Base-by-base conservation (phyloP, 306 rosid species). In the Cajanus cajan region DNA sequence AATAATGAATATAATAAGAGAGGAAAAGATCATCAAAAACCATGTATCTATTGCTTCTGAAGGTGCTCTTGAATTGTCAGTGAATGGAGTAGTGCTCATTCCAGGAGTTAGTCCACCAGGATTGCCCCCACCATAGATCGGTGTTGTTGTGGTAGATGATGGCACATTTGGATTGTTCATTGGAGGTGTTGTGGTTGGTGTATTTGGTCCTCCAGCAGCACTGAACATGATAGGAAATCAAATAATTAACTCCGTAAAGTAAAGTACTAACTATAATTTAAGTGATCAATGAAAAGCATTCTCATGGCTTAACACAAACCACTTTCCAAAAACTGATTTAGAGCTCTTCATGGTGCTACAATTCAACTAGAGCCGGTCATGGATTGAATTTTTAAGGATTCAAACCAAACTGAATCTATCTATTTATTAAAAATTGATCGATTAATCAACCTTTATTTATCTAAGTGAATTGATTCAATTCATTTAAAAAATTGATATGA, bases 181-280 rank as follows among this genome's bases (percentile, higher is more conserved):
- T 10, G 89, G 52, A 40, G 74, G 44, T 13, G 89, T 62, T 24
- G 91, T 80, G 52, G 25, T 73, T n/a, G 97, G 93, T 4, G 86
- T 84, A 21, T 44, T 82, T 57, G 81, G 43, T 58, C 99, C 99
- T 84, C 99, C 96, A 4, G 94, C 94, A 64, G 91, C 37, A 82
- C 99, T 96, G 80, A 44, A 73, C n/a, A 73, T 71, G 39, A 85
- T 18, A 7, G 55, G 7, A 64, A 41, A 76, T 36, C 31, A 63
- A 74, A 16, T 52, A 73, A 69, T 76, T 74, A 66, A 63, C 80
- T 52, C 50, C 18, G 8, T 0, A 21, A 34, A 21, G 6, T 1
- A 37, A 36, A 22, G 37, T 51, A 44, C 18, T 18, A 25, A 39
- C 33, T 12, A 36, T 6, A 40, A 62, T 65, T 54, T 11, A 8